Evolutionary conservation across 1,284 basidiomycete species (phyloP).

Genomic region (Bondarzewia mesenterica): DNA sequence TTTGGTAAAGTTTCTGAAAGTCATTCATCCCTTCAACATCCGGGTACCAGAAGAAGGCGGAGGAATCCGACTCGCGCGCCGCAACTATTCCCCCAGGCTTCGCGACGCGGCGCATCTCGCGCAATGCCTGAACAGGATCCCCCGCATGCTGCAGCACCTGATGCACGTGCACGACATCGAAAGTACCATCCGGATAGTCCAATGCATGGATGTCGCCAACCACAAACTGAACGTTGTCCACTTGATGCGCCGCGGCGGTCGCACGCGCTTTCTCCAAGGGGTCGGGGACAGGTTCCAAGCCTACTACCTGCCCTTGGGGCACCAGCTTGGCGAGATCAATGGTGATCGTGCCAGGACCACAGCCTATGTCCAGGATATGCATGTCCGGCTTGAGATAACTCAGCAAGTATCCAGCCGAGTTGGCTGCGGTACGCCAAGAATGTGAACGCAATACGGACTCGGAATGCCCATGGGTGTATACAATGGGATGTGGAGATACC

Average conservation of each 20-base stretch:
- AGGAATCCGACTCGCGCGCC: constrained; percentile 28
- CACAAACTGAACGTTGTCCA: constrained; percentile 26
- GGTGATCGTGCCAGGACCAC: constrained; percentile 38
- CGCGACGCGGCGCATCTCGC: constrained; percentile 35
- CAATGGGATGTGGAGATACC: too few species aligned
- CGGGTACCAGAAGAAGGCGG: constrained; percentile 24
- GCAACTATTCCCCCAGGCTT: constrained; percentile 35
- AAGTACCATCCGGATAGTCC: constrained; percentile 26
- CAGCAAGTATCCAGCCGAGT: constrained; percentile 34
- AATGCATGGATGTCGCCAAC: constrained; percentile 26
- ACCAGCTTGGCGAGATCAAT: constrained; percentile 30
- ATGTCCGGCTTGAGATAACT: constrained; percentile 28
- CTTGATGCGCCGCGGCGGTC: constrained; percentile 18
- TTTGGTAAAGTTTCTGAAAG: constrained; percentile 18
- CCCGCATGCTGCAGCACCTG: constrained; percentile 36
- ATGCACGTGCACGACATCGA: constrained; percentile 38
- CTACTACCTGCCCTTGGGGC: constrained; percentile 32
- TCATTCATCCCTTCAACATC: constrained; percentile 19
- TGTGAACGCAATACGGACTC: constrained; percentile 33
- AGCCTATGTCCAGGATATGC: constrained; percentile 37
- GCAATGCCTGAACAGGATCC: constrained; percentile 29
- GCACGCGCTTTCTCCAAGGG: constrained; percentile 24
- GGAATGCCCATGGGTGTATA: constrained; percentile 25
- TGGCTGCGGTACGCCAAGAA: constrained; percentile 31
- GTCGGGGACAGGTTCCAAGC: constrained; percentile 25